phyloP scores from a whole-genome alignment of 2,329 filamentous ascomycete genomes.

The Golovinomyces cichoracearum region DNA sequence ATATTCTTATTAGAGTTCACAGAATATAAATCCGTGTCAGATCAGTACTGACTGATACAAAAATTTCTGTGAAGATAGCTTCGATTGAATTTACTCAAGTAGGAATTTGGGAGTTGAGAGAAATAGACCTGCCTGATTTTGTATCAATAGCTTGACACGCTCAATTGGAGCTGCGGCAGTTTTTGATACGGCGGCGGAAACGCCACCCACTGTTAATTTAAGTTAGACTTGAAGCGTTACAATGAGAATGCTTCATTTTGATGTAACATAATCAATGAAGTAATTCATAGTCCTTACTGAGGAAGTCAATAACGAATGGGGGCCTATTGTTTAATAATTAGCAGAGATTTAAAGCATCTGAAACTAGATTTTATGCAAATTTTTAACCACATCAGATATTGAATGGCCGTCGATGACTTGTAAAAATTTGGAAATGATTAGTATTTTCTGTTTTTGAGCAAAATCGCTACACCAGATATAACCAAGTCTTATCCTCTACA shows the following conservation, averaged over 20 bases:
- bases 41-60: background rate
- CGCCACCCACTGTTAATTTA: constrained; percentile 69
- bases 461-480: background rate
- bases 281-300: constrained; percentile 47
- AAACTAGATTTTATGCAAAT: background rate
- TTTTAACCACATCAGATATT: too few species aligned
- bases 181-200: constrained; percentile 99
- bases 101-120: background rate
- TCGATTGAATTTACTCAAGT: background rate
- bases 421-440: constrained; percentile 5
- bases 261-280: background rate
- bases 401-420: too few species aligned
- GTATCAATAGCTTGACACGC: constrained; percentile 99
- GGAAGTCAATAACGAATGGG: constrained; percentile 85
- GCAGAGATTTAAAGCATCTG: background rate
- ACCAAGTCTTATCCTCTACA: background rate
- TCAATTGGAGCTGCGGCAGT: constrained; percentile 98
- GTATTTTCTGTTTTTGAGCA: constrained; percentile 2
- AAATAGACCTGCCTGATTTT: constrained; percentile 72
- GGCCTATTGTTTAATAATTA: constrained; percentile 24
- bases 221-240: constrained; percentile 6
- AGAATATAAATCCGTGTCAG: background rate
- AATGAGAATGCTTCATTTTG: background rate
- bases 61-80: background rate
- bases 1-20: background rate